These are phyloP conservation scores for Oryza coarctata DNA, from an alignment of 176 grass and related monocot genomes.

Conservation along the genomic window DNA sequence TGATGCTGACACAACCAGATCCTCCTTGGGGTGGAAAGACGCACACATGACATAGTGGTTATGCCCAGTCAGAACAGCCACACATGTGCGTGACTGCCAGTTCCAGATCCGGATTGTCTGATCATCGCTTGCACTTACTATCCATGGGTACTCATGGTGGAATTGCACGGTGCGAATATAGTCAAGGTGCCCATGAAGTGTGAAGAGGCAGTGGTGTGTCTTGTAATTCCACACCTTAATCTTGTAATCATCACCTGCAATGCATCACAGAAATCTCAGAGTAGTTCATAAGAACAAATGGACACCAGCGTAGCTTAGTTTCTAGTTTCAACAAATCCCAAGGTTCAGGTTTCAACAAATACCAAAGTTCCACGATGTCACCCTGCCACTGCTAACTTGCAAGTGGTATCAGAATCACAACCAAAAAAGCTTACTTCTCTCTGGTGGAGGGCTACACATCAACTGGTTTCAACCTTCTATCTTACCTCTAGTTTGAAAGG, in stretches of 20 bases:
- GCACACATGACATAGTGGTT: constrained; percentile 98
- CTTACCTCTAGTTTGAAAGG: background rate
- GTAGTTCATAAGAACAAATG: background rate
- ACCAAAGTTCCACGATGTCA: background rate
- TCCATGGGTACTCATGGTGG: constrained; percentile 82
- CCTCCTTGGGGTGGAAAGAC: constrained; percentile 91
- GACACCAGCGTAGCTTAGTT: background rate
- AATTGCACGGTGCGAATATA: constrained; percentile 93
- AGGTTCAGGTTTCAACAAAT: background rate
- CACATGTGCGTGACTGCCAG: constrained; percentile 85
- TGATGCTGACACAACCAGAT: constrained; percentile 82
- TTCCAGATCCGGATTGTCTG: constrained; percentile 96
- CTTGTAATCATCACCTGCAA: constrained; percentile 89
- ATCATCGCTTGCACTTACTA: constrained; percentile 82
- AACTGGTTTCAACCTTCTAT: background rate
- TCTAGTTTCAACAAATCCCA: background rate
- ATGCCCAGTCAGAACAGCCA: constrained; percentile 79
- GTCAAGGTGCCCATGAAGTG: constrained; percentile 84
- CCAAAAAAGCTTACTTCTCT: background rate
- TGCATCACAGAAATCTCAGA: background rate
- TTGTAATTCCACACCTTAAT: constrained; percentile 99
- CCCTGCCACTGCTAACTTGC: background rate
- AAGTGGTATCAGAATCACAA: background rate
- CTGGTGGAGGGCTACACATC: background rate
- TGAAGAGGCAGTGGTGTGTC: constrained; percentile 90